Percentiles rank a stretch among this genome's conserved stretches.
These are phyloP conservation scores for Obba rivulosa DNA, from an alignment of 768 basidiomycete species.

Conservation along the genomic window DNA sequence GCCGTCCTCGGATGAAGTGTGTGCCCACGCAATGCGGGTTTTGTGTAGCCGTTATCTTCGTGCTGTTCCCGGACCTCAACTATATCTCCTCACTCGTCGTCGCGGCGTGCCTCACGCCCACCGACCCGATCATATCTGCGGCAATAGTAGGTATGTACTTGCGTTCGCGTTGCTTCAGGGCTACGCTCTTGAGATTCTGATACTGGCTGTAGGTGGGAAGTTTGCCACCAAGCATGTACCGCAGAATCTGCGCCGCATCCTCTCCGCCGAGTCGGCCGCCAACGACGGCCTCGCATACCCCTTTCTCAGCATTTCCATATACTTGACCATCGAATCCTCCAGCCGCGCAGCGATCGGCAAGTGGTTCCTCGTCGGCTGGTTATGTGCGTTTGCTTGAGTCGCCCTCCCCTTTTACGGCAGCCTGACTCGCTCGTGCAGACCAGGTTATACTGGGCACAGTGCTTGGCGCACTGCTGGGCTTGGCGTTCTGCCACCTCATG, in stretches of 20 bases:
- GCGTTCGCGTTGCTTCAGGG: not conserved
- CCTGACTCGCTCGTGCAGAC: conserved; percentile 38
- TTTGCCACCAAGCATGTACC: conserved; percentile 71
- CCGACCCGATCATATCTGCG: conserved; percentile 91
- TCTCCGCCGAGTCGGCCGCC: conserved; percentile 87
- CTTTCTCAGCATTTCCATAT: conserved; percentile 82
- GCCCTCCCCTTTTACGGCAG: conserved; percentile 2
- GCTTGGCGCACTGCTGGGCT: conserved; percentile 59
- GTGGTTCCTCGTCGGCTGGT: conserved; percentile 85
- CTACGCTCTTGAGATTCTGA: not conserved
- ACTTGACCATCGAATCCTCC: conserved; percentile 70
- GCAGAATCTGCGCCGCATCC: conserved; percentile 67
- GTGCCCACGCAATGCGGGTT: not conserved
- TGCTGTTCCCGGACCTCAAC: conserved; percentile 64
- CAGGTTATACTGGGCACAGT: conserved; percentile 73
- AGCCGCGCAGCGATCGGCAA: conserved; percentile 62
- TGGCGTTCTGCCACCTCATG: conserved; percentile 69
- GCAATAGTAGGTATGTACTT: conserved; percentile 56
- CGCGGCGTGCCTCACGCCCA: conserved; percentile 87
- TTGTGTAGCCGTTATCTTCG: conserved; percentile 55
- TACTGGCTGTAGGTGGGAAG: conserved; percentile 48
- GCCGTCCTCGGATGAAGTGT: not conserved
- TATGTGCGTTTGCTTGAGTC: conserved; percentile 44
- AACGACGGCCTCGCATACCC: conserved; percentile 97
- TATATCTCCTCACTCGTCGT: conserved; percentile 79